Evolutionary conservation across 768 basidiomycete genomes (phyloP), one percentile per base, ranked within the genome.

Genomic region (Psilocybe cubensis): DNA sequence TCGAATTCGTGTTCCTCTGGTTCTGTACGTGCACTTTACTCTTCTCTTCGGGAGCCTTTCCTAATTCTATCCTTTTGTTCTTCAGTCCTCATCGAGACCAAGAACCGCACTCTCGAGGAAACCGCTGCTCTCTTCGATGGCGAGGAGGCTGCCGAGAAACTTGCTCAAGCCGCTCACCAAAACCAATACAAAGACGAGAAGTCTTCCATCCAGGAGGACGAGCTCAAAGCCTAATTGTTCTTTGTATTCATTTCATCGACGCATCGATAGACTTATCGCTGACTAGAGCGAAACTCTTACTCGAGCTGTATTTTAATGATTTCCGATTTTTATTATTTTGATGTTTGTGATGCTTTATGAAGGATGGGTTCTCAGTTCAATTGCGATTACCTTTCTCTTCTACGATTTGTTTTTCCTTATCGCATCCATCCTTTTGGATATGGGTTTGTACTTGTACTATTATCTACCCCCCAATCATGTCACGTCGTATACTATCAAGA

Each of bases 81-180:
- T 21, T 9, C 58, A 79, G 77, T 79, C 71, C 68, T 89, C 67
- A 69, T 89, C 55, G 88, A 92, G 78, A 90, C 89, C 57, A 88
- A 83, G 77, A 80, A 82, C 70, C 83, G 81, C 58, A 84, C 88
- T 17, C 80, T 92, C 61, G 90, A 92, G 70, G 91, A 92, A 76
- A 91, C 90, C n/a, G 87, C 89, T 8, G 87, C 81, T 31, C 69
- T 92, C 51, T 92, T 92, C 77, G 90, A 92, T 63, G 89, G 88
- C 35, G 82, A 85, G 10, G 81, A 83, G 1, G 83, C 76, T 21
- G 67, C 70, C 4, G 69, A 72, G 8, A 65, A 72, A 42, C 71
- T 85, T 73, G 48, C 56, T n/a, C n/a, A 40, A 41, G 38, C 52
- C 50, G 61, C 51, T 6, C 65, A 66, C 61, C 66, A 70, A 20